Base-by-base conservation (phyloP, 805 yeast species). In the Candida oleophila region DNA sequence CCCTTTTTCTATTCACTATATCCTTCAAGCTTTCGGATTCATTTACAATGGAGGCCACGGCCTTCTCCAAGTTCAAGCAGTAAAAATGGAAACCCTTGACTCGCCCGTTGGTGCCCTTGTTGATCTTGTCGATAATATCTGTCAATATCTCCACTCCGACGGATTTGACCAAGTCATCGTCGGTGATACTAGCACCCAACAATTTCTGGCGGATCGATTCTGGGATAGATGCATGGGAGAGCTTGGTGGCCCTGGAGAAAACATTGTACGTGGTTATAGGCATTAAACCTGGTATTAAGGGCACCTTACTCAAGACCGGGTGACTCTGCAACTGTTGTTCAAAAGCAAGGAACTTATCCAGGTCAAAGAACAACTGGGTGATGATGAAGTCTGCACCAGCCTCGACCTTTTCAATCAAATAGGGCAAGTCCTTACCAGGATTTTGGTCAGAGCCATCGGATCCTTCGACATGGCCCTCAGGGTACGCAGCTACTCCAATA, bases 351-450 rank as follows among this genome's bases (percentile, higher is more conserved):
- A 87, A 90, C 61, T 85, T 85, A 44, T 79, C 81, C n/a, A 82
- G 87, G 63, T 92, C 97, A 62, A 85, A 92, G 60, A 94, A 92
- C 58, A 92, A 65, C 69, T 92, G 99, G 0, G 98, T 89, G 51
- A 94, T 80, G 44, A 94, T 80, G 61, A 89, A 94, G 59, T 89
- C 95, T 1, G 98, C 99, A 38, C 99, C 99, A 1, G 98, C 97
- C 48, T 83, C 77, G 20, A 92, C 77, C 64, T 94, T 94, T 54
- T 89, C 96, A 42, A 82, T 79, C 65, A 94, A 75, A 60, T 66
- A 89, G 4, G 94, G 92, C 41, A 92, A 59, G 64, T 92, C 99
- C 41, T 76, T 76, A 19, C 62, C 61, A 1, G 85, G 82, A 56
- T 81, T 78, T 62, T 90, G 96, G 32, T 74, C 75, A 7, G 80